Base-by-base conservation (phyloP, 495 filamentous ascomycete genomes). In the Talaromyces liani region DNA sequence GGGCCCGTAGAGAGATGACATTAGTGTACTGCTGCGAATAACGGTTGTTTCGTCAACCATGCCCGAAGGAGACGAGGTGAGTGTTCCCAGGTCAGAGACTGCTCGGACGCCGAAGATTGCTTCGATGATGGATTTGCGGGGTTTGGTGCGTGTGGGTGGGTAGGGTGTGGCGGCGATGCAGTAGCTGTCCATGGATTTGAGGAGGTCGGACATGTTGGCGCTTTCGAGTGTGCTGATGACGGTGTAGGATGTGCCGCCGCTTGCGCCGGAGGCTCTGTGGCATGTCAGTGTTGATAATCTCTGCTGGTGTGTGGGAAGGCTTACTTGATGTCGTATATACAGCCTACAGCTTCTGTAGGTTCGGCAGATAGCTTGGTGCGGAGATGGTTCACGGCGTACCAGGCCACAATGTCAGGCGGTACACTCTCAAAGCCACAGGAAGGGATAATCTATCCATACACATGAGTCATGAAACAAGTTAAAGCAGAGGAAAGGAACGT, bases 401-500 rank as follows among this genome's bases (percentile, higher is more conserved):
- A 96, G 34, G 91, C 80, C 39, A 92, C 72, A 22, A 97, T 78
- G 73, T 98, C 94, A 0, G 92, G 80, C 0, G 91, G 91, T 1
- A 87, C 91, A 41, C 90, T 93, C 70, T 98, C 94, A 56, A 97
- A 75, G 14, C 90, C 94, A 67, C 87, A 85, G 68, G 91, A 88
- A 8, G 91, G 90, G 60, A 98, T 92, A 63, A 97, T 89, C 84
- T 86, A 45, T 1, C 5, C 25, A n/a, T 49, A 55, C 7, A 18
- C n/a, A 22, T 7, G 4, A 25, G 58, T 80, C 29, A 29, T 65
- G 79, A 70, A 12, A 64, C 45, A 57, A 27, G 22, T 16, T n/a
- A 41, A 16, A 47, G 60, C 53, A 56, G 33, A 24, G 12, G 49
- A 54, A 63, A 34, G 49, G 49, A 9, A 70, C 84, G 65, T 68